phyloP scores from a whole-genome alignment of 2,329 filamentous ascomycete genomes.

The Chaetoscypha palmicola region DNA sequence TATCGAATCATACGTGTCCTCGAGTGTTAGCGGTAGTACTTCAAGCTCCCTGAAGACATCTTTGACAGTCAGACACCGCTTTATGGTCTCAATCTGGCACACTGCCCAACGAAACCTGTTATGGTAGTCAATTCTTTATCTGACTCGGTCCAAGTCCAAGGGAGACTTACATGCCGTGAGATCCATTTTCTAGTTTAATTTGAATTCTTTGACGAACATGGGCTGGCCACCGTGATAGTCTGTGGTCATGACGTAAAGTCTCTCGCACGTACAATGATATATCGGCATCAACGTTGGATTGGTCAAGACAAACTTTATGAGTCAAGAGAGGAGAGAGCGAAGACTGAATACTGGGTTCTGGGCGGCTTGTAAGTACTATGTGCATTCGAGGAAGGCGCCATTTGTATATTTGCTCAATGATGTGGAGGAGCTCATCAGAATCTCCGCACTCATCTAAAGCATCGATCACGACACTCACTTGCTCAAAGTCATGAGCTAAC shows the following conservation, averaged over 20 bases:
- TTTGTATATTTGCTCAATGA: background rate
- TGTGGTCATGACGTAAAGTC: background rate
- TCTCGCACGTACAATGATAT: background rate
- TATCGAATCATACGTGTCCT: slow-evolving; percentile 21
- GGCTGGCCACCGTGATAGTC: background rate
- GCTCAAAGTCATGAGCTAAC: slow-evolving; percentile 4
- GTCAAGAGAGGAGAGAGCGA: background rate
- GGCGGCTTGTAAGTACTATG: slow-evolving; percentile 1
- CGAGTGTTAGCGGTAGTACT: slow-evolving; percentile 16
- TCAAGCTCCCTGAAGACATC: slow-evolving; percentile 5
- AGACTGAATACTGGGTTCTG: background rate
- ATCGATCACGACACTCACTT: slow-evolving; percentile 33
- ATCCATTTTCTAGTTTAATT: background rate
- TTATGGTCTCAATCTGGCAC: slow-evolving; percentile 27
- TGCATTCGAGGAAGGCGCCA: background rate
- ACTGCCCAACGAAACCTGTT: slow-evolving; percentile 25
- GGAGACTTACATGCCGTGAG: background rate
- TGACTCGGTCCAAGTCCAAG: no score
- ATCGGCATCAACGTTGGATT: background rate
- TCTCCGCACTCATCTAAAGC: slow-evolving; percentile 32
- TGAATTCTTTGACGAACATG: background rate
- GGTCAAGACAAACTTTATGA: background rate
- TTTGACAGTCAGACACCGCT: slow-evolving; percentile 14
- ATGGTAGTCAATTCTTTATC: no score
- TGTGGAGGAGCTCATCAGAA: background rate